Evolutionary conservation across 768 basidiomycete genomes (phyloP).

Genomic region (Epithele typhae): DNA sequence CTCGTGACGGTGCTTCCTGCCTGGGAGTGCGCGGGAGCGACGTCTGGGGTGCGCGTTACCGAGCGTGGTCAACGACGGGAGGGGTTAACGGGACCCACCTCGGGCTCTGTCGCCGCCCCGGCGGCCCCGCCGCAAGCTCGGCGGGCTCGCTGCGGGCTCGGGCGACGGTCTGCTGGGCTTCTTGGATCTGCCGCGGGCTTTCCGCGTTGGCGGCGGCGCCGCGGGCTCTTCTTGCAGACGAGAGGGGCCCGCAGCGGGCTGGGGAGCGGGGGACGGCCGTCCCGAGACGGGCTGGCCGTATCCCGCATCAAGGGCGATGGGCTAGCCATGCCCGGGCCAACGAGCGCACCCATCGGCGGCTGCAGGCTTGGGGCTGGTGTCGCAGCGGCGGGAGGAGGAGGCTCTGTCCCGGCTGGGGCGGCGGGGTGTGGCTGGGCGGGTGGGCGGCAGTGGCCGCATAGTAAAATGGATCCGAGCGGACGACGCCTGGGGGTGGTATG

Average conservation of each 20-base stretch:
- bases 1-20: no score
- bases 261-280: not conserved
- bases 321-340: no score
- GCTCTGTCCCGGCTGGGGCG: conserved; percentile 6
- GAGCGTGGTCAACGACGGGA: no score
- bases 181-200: no score
- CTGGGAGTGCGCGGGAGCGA: no score
- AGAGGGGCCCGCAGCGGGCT: conserved; percentile 12
- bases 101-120: no score
- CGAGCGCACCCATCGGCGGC: not conserved
- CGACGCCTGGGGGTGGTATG: not conserved
- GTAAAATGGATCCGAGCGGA: conserved; percentile 8
- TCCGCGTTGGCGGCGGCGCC: no score
- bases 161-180: no score
- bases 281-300: not conserved
- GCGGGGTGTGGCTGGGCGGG: not conserved
- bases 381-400: conserved; percentile 3
- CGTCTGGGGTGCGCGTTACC: no score
- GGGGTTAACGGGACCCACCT: no score
- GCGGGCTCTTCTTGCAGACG: conserved; percentile 5
- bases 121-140: no score
- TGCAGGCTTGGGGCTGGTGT: no score
- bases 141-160: not conserved
- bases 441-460: conserved; percentile 5
- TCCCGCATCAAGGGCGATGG: not conserved